Base-by-base conservation (phyloP, 2,329 filamentous ascomycete species). In the Emergomyces pasteurianus region DNA sequence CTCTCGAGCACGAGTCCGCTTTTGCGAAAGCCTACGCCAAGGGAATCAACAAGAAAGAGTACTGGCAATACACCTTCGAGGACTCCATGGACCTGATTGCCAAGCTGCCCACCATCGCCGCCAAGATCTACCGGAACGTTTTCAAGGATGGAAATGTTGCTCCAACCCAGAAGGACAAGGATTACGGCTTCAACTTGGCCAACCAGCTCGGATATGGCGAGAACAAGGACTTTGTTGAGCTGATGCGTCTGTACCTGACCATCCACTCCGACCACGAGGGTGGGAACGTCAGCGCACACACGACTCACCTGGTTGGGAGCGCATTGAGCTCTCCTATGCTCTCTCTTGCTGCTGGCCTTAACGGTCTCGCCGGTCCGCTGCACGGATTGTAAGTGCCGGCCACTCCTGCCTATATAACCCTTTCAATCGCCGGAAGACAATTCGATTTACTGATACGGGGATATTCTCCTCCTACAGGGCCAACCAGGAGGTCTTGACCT, bases 261-360 rank as follows among this genome's bases (percentile, higher is more conserved):
- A 99, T 99, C 80, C 94, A 99, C 89, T 92, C 94, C 65, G 94
- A 99, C 79, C 94, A 99, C 84, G 94, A 99, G 85, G 94, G 94
- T 82, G 94, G 94, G 70, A 99, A 99, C 80, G 94, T 99, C 80
- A 90, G 86, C 77, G 94, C 94, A 68, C 94, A 99, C 86, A 96
- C 94, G 77, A 97, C 94, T 68, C 94, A 99, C 83, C 83, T 99
- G 77, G 94, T 99, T 71, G 94, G 94, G 78, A 90, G 86, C 74
- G 92, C 94, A 71, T 87, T 99, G 73, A 95, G 89, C 85, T 99
- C 94, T 67, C 92, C 94, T 67, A 95, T 95, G 86, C 87, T 99
- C 70, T 99, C 94, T 62, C 84, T 99, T 68, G 87, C 94, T 71
- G 94, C 94, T 73, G 94, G 94, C 80, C 87, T 99, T 65, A 96